Base-by-base conservation (phyloP, 78 protist genomes). In the Dictyostelium purpureum region DNA sequence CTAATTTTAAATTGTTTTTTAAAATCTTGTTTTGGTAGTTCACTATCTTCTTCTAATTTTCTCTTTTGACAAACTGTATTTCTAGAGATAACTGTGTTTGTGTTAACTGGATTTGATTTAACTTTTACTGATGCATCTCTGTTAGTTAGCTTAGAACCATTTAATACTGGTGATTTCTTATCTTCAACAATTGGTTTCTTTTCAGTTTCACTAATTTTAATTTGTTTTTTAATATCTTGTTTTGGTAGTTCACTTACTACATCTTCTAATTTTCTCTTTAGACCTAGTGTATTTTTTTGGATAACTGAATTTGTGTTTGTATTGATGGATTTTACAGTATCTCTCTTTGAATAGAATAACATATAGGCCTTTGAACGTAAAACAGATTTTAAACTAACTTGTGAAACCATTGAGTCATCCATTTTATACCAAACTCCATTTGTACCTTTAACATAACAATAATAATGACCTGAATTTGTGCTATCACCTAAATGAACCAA, bases 401-500 rank as follows among this genome's bases (percentile, higher is more conserved):
- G 77, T 1, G 33, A 24, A 14, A 93, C 96, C 33, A 2, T 10
- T 9, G 54, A 40, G 31, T 93, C 96, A 45, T 93, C 67, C 57
- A 81, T 9, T 19, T 31, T 35, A 49, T 82, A 54, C 93, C 96
- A 90, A 9, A 75, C 11, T 2, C 75, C 77, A 57, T 38, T 81
- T 1, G 88, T 71, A 37, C 42, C 14, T 14, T 77, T 73, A 19
- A 76, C 83, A 59, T 47, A 93, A 47, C 96, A 45, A 79, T 78
- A 94, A 85, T 98, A 98, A 73, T 98, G 99, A 37, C 99, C 99
- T 4, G 93, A 80, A 52, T 65, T 74, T 1, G 83, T 12, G 24
- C 94, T 42, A 38, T 11, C 21, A 24, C 99, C 99, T 7, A 24
- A 6, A 71, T 98, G 99, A n/a, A 96, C 97, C 40, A 97, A 67